Base-by-base conservation (phyloP, 129 eudicot genomes). In the Centella asiatica region DNA sequence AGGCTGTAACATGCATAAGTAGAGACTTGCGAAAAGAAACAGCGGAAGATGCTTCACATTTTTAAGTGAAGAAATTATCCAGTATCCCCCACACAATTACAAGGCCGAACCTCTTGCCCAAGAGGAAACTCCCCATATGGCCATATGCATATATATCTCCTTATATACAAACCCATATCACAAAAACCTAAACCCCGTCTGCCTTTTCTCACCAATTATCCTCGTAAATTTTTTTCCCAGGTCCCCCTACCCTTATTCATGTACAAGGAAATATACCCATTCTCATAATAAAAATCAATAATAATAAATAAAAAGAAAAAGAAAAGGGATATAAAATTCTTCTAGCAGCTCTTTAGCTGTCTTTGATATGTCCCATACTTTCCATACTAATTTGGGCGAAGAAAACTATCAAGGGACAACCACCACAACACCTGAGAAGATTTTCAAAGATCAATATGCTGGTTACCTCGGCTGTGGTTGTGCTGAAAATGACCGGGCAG, bases 401-500 rank as follows among this genome's bases (percentile, higher is more conserved):
- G 14, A 25, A 54, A 25, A 46, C 50, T 20, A 34, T 23, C 33
- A 2, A 20, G 44, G 6, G 14, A 57, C 66, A 51, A 42, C 33
- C 45, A 48, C n/a, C n/a, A 20, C 52, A 36, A 40, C 19, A 57
- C 24, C 6, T 52, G 3, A 57, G 55, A 36, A 46, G 17, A 57
- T 64, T 19, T 33, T 34, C 58, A 53, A 56, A 44, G 49, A n/a
- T 1, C 18, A 54, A 58, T 68, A 42, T 37, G 11, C 53, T 50
- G 3, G 64, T 76, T 76, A 86, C 76, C 89, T 80, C 19, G 80
- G 89, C 31, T 33, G 80, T 22, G 79, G 80, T 48, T 66, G 64
- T 65, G 79, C 70, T 6, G 82, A 82, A 65, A 86, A 86, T 14
- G 95, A 82, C n/a, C 74, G 70, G 23, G 77, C 74, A 45, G 78